Conservation (phyloP, 2,329 filamentous ascomycete genomes). For the Phoma sp. region DNA sequence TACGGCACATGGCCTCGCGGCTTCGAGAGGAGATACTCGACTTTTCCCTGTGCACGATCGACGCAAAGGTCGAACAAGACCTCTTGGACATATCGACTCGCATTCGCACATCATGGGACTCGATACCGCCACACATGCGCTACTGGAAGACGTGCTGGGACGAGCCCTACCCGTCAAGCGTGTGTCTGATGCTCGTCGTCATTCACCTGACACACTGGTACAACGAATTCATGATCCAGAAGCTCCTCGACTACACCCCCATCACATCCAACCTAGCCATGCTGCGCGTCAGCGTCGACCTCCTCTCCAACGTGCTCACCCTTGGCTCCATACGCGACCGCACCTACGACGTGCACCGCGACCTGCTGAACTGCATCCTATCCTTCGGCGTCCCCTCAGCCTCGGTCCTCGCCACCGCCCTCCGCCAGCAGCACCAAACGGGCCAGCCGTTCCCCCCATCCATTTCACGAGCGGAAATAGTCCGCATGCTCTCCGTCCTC, state of each 20-base stretch:
- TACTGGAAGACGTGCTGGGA: slow-evolving; percentile 42
- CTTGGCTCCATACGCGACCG: slow-evolving; percentile 40
- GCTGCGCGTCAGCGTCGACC: slow-evolving; percentile 34
- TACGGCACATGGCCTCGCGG: slow-evolving; percentile 31
- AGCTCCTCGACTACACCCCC: slow-evolving; percentile 36
- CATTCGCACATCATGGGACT: slow-evolving; percentile 35
- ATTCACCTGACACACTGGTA: slow-evolving; percentile 43
- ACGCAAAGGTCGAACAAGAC: slow-evolving; percentile 26
- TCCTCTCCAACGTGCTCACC: slow-evolving; percentile 37
- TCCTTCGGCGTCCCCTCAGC: slow-evolving; percentile 40
- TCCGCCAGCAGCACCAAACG: slow-evolving; percentile 37
- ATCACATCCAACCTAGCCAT: slow-evolving; percentile 33
- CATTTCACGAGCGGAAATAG: slow-evolving; percentile 45
- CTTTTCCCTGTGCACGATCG: slow-evolving; percentile 31
- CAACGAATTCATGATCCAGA: slow-evolving; percentile 47
- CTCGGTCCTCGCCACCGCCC: slow-evolving; percentile 36
- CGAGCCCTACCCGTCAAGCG: slow-evolving; percentile 28
- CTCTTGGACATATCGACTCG: slow-evolving; percentile 41
- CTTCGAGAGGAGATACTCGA: slow-evolving; percentile 46
- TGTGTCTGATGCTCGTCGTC: slow-evolving; percentile 45
- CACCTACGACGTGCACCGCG: slow-evolving; percentile 40
- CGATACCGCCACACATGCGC: slow-evolving; percentile 36
- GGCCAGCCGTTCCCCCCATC: slow-evolving; percentile 38
- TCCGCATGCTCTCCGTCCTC: slow-evolving; percentile 50
- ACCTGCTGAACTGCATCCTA: slow-evolving; percentile 37